Percentiles rank a stretch among this genome's conserved stretches.
These are phyloP conservation scores for Cyberlindnera japonica DNA, from an alignment of 805 yeast genomes.

Conservation along the genomic window DNA sequence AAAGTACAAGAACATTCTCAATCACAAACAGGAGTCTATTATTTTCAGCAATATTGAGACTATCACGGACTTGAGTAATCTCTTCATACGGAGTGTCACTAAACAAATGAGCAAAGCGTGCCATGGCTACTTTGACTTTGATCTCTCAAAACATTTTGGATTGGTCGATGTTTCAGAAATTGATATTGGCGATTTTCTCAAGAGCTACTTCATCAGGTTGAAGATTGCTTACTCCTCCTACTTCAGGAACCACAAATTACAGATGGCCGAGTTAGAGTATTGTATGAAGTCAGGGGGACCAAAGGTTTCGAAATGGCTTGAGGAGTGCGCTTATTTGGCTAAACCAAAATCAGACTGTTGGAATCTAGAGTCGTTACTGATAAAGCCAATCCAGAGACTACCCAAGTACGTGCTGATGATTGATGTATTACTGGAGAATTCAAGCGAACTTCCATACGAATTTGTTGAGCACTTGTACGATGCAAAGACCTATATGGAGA, in stretches of 20 bases:
- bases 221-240: conserved; percentile 34
- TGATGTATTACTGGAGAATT: conserved; percentile 15
- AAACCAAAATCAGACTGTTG: conserved; percentile 24
- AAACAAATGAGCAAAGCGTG: conserved; percentile 3
- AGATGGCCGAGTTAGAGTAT: conserved; percentile 25
- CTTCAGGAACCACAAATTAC: conserved; percentile 30
- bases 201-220: conserved; percentile 31
- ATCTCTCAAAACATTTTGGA: conserved; percentile 10
- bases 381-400: conserved; percentile 32
- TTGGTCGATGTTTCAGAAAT: conserved; percentile 14
- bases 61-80: conserved; percentile 34
- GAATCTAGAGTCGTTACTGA: conserved; percentile 30
- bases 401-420: conserved; percentile 22
- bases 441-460: conserved; percentile 11
- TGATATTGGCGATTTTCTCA: conserved; percentile 30
- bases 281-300: conserved; percentile 20
- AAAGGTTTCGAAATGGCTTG: conserved; percentile 32
- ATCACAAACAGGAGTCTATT: conserved; percentile 33
- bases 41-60: conserved; percentile 44
- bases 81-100: conserved; percentile 26
- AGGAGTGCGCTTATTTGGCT: conserved; percentile 29
- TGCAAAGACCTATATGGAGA: conserved; percentile 18
- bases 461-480: conserved; percentile 17
- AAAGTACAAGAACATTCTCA: conserved; percentile 30
- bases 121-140: conserved; percentile 5